Base-by-base conservation (phyloP, 805 yeast genomes). In the Yamadazyma laniorum region DNA sequence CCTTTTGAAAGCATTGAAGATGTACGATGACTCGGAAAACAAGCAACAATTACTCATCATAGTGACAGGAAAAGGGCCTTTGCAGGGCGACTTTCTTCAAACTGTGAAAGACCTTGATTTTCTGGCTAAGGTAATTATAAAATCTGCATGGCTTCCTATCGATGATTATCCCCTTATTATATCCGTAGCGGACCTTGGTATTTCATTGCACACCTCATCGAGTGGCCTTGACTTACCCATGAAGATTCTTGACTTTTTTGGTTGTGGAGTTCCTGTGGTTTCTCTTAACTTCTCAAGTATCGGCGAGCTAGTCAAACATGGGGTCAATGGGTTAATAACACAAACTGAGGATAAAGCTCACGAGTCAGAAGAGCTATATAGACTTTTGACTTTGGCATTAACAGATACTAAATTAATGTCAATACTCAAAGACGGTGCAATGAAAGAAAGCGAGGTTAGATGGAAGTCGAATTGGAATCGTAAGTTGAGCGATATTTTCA, bases 61-160 rank as follows among this genome's bases (percentile, higher is more conserved):
- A n/a, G 82, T 93, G n/a, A 93, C 99, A 0, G 99, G 99, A 0
- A 91, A 90, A 57, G 99, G 99, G 0, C 98, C 98, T 0, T 57
- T 85, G 61, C 79, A 79, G 47, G 58, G 61, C 2, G 63, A 74
- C 15, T 84, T 82, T 49, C 54, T 75, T 19, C 42, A 52, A 2
- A 56, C 66, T 17, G 83, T 85, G 2, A 50, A 63, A n/a, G 50
- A 56, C 7, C 59, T 72, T 41, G 43, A 55, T 3, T 69, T 75
- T 28, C 67, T 78, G 56, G 47, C 64, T 2, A 70, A 74, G 27
- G 76, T 89, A 5, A 52, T 70, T 1, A 67, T 93, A 5, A 72
- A 72, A 39, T 75, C 82, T 22, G 80, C 75, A 0, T 93, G 99
- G 98, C 67, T 93, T 16, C 53, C 82, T 0, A 65, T 79, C 5